phyloP scores from a whole-genome alignment of 176 grass and related monocot species.

The Bolboschoenus planiculmis region DNA sequence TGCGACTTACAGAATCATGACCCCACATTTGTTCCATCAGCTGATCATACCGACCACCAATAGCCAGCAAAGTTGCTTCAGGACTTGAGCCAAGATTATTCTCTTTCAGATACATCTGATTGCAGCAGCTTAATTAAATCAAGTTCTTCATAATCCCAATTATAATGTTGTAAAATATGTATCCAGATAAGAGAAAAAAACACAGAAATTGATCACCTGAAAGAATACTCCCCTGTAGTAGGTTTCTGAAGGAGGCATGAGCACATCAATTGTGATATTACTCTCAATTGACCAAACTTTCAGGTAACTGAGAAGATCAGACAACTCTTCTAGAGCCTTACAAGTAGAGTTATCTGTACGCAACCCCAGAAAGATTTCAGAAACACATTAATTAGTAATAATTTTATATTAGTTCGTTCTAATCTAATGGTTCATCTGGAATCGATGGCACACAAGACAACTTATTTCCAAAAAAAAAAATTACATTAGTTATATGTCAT shows the following conservation, averaged over 20 bases:
- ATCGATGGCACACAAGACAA: too few species aligned
- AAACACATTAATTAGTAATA: not conserved
- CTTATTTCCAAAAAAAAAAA: too few species aligned
- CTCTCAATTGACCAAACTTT: slow-evolving; percentile 64
- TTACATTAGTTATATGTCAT: not conserved
- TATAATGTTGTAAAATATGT: not conserved
- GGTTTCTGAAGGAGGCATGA: slow-evolving; percentile 91
- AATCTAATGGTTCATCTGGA: too few species aligned
- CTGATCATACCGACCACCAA: slow-evolving; percentile 87
- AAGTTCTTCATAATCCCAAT: not conserved
- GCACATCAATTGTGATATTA: slow-evolving; percentile 74
- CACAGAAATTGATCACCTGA: slow-evolving; percentile 47
- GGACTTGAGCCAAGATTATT: slow-evolving; percentile 33
- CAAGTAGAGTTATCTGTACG: slow-evolving; percentile 72
- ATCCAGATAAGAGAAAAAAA: slow-evolving; percentile 12
- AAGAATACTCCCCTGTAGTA: slow-evolving; percentile 76
- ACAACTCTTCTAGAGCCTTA: slow-evolving; percentile 86
- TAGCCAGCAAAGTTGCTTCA: slow-evolving; percentile 71
- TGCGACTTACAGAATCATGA: slow-evolving; percentile 49
- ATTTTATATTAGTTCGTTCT: not conserved
- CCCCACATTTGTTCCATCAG: slow-evolving; percentile 67
- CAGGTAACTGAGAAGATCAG: slow-evolving; percentile 64
- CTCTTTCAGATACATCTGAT: slow-evolving; percentile 84
- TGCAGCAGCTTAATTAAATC: slow-evolving; percentile 9
- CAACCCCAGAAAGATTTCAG: not conserved